Conservation (phyloP, 306 rosid species). For the Trifolium pratense region DNA sequence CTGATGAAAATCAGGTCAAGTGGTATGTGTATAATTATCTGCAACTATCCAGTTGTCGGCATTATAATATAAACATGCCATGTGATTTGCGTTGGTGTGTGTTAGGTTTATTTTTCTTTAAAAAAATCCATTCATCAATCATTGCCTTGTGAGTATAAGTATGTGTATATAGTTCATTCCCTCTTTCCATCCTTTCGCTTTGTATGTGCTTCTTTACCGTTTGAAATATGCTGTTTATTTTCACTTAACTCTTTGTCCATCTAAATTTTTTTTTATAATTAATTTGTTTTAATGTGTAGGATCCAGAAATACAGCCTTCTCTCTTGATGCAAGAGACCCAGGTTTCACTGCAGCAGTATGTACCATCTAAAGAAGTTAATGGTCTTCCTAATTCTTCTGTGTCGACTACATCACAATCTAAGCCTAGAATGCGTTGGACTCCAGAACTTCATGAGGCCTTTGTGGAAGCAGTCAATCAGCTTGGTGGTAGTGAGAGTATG, state of each 20-base stretch:
- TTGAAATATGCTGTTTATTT: conserved; percentile 27
- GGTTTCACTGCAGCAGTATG: conserved; percentile 44
- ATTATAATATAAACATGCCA: neutral
- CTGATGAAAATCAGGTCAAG: conserved; percentile 30
- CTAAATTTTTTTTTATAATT: conserved; percentile 13
- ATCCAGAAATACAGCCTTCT: conserved; percentile 39
- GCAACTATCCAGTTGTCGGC: conserved; percentile 22
- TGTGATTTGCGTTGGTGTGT: conserved; percentile 8
- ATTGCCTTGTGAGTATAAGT: conserved; percentile 9
- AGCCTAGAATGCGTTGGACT: conserved; percentile 97
- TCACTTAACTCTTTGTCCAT: conserved; percentile 21
- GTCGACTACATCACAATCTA: conserved; percentile 57
- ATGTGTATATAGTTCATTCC: conserved; percentile 32
- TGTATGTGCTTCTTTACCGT: conserved; percentile 9
- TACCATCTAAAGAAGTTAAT: conserved; percentile 55
- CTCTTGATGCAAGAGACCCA: conserved; percentile 55
- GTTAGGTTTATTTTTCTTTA: neutral
- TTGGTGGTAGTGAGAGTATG: conserved; percentile 91
- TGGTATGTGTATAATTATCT: conserved; percentile 5
- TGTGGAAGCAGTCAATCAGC: conserved; percentile 87
- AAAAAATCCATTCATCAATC: conserved; percentile 4
- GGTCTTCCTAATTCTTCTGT: conserved; percentile 54
- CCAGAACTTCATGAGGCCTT: conserved; percentile 96
- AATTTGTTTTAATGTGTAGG: conserved; percentile 15
- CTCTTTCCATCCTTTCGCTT: neutral